Evolutionary conservation across 164 flowering plant species (phyloP).

Genomic region (Amborella trichopoda): DNA sequence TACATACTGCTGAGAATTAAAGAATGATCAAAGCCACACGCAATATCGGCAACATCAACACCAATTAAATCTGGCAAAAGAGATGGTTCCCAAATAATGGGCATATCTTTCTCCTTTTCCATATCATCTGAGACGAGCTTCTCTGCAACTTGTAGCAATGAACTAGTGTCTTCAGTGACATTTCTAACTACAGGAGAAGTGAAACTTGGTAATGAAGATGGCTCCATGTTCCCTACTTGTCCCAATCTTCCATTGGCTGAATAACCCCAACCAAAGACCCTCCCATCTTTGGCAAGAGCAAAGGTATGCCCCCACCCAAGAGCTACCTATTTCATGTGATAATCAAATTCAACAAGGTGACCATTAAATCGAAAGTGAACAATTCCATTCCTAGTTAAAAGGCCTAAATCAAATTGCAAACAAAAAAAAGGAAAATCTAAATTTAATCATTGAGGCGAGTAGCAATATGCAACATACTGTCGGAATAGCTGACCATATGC

Average conservation of each 20-base stretch:
- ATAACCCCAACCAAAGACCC: constrained; percentile 89
- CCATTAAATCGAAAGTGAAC: too few relatives aligned
- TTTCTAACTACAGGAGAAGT: constrained; percentile 4
- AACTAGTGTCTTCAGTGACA: constrained; percentile 5
- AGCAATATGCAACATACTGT: too few relatives aligned
- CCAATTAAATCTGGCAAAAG: constrained; percentile 42
- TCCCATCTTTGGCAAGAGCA: constrained; percentile 61
- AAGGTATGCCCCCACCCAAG: constrained; percentile 96
- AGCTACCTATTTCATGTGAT: constrained; percentile 35
- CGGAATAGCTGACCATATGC: too few relatives aligned
- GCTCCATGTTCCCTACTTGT: constrained; percentile 25
- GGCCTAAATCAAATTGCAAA: too few relatives aligned
- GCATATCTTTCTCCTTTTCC: constrained; percentile 76
- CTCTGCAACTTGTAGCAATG: constrained; percentile 39
- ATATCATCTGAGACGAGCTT: constrained; percentile 53
- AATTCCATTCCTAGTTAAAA: too few relatives aligned
- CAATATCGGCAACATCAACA: constrained; percentile 46
- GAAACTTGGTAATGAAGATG: constrained; percentile 20
- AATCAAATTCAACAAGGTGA: not conserved
- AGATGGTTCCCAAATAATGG: constrained; percentile 76
- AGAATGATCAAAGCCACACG: constrained; percentile 93
- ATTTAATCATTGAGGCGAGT: too few relatives aligned
- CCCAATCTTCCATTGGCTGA: constrained; percentile 86
- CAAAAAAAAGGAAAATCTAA: too few relatives aligned
- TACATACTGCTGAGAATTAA: constrained; percentile 63